A percentile compares a stretch with the other conserved stretches of the same genome.
Conservation (phyloP, 352 stramenopile genomes). For the Phytophthora constricta region DNA sequence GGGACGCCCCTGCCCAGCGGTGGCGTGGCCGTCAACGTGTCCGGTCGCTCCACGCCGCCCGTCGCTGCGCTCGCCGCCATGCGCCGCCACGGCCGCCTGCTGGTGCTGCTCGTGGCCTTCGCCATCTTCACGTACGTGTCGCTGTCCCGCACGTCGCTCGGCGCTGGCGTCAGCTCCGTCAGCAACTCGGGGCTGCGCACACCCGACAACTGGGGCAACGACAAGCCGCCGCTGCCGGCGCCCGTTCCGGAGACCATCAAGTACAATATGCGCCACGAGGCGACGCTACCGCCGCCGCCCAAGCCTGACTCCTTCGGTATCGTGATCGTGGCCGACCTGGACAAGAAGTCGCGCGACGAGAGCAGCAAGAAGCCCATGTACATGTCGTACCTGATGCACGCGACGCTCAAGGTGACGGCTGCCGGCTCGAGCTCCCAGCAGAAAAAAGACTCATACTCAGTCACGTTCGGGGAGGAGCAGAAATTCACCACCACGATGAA, state of each 20-base stretch:
- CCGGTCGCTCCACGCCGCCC: constrained; percentile 31
- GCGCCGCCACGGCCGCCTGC: constrained; percentile 56
- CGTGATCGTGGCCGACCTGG: constrained; percentile 96
- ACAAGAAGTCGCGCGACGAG: constrained; percentile 92
- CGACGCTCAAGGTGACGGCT: constrained; percentile 78
- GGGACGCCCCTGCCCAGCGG: constrained; percentile 28
- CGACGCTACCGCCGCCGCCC: constrained; percentile 30
- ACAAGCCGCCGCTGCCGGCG: constrained; percentile 24
- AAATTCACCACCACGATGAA: constrained; percentile 90
- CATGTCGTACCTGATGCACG: constrained; percentile 92
- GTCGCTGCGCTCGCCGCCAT: constrained; percentile 42
- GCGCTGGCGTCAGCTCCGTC: constrained; percentile 13
- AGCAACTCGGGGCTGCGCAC: constrained; percentile 24
- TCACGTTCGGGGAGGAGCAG: constrained; percentile 70
- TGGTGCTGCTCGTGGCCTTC: constrained; percentile 58
- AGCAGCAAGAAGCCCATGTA: constrained; percentile 92
- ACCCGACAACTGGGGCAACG: constrained; percentile 36
- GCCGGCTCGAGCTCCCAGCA: constrained; percentile 39
- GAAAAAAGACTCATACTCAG: constrained; percentile 58
- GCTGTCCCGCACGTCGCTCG: constrained; percentile 57
- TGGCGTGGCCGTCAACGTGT: constrained; percentile 26
- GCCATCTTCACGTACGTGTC: constrained; percentile 67
- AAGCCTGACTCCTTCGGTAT: constrained; percentile 83
- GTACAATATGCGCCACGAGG: constrained; percentile 42
- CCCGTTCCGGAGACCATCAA: constrained; percentile 10